Percentiles rank a stretch among this genome's conserved stretches.
These are phyloP conservation scores for Spergularia marina DNA, from an alignment of 148 eudicot genomes.

Conservation along the genomic window DNA sequence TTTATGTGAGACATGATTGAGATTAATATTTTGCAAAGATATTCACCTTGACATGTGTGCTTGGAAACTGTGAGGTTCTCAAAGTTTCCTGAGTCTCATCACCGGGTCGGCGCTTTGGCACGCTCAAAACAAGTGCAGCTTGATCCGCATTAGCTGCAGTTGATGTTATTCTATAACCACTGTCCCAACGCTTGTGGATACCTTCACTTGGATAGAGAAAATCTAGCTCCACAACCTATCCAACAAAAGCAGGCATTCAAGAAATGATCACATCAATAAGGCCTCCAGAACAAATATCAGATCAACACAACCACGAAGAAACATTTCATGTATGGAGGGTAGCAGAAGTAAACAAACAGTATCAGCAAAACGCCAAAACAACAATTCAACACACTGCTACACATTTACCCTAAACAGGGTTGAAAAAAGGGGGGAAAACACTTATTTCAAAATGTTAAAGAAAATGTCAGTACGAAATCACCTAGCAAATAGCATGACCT, in stretches of 20 bases:
- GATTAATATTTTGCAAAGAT: not conserved
- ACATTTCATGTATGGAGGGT: not conserved
- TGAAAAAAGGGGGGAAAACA: not conserved
- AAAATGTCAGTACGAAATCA: not conserved
- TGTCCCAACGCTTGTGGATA: constrained; percentile 82
- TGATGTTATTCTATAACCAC: constrained; percentile 72
- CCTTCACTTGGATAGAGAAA: constrained; percentile 94
- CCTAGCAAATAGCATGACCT: not conserved
- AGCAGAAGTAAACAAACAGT: not conserved
- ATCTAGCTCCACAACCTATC: constrained; percentile 82
- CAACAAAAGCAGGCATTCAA: not conserved
- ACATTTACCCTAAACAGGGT: not conserved
- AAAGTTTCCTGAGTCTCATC: constrained; percentile 90
- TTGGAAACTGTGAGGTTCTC: constrained; percentile 88
- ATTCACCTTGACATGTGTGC: constrained; percentile 84
- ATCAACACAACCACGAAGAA: not conserved
- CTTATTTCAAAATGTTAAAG: not conserved
- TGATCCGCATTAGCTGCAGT: constrained; percentile 83
- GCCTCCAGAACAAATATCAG: not conserved
- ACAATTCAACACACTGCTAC: too few species aligned
- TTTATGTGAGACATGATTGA: too few species aligned
- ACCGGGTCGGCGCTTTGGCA: constrained; percentile 70
- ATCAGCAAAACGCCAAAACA: not conserved
- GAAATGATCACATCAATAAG: not conserved
- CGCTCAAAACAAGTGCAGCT: constrained; percentile 81